These are phyloP conservation scores for Phylloporus sp. DNA, from an alignment of 768 basidiomycete genomes.

Conservation along the genomic window DNA sequence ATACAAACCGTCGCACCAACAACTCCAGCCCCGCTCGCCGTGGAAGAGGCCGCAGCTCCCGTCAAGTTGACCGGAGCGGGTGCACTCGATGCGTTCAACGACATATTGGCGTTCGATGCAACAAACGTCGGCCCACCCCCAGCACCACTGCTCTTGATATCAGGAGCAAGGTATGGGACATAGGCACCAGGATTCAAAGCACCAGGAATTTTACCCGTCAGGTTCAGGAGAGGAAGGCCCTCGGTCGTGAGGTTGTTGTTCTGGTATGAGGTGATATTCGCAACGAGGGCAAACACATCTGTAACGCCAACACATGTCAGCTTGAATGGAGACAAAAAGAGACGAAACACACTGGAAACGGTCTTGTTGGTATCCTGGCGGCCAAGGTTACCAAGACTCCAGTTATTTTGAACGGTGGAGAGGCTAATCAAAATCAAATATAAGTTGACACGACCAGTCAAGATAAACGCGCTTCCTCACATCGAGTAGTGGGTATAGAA, in stretches of 20 bases:
- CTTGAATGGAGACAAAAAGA: background rate
- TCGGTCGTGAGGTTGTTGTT: conserved; percentile 31
- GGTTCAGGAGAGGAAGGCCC: conserved; percentile 35
- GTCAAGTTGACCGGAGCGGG: conserved; percentile 41
- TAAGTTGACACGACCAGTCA: background rate
- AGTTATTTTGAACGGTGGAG: conserved; percentile 55
- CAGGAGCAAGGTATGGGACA: conserved; percentile 43
- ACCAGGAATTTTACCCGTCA: conserved; percentile 39
- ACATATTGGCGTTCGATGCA: conserved; percentile 30
- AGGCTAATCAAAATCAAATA: conserved; percentile 26
- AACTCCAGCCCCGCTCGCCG: background rate
- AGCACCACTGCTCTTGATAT: conserved; percentile 35
- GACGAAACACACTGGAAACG: conserved; percentile 12
- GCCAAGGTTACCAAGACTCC: conserved; percentile 56
- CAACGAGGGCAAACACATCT: conserved; percentile 54
- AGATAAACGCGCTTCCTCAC: conserved; percentile 7
- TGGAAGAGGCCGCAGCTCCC: conserved; percentile 6
- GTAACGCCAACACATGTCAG: background rate
- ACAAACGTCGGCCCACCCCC: conserved; percentile 41
- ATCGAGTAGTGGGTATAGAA: conserved; percentile 61
- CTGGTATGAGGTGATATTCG: conserved; percentile 40
- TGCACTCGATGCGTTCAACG: conserved; percentile 30
- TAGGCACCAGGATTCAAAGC: conserved; percentile 38
- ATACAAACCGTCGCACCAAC: conserved; percentile 1
- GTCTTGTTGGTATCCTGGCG: conserved; percentile 51